These are phyloP conservation scores for Hypoxylon sp. DNA, from an alignment of 2,329 filamentous ascomycete species.

Conservation along the genomic window DNA sequence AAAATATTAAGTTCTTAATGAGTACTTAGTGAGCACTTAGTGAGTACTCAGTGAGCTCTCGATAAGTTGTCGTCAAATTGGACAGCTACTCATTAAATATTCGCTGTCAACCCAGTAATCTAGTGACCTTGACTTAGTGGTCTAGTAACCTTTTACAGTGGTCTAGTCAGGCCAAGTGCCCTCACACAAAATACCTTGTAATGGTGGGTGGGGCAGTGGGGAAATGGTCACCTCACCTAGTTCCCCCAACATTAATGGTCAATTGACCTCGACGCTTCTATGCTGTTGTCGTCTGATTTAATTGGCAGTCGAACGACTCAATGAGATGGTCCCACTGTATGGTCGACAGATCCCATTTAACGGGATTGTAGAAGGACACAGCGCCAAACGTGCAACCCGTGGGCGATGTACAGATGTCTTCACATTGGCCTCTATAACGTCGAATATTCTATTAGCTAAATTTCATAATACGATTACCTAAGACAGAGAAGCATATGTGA, in stretches of 20 bases:
- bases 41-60: too few relatives aligned
- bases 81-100: too few relatives aligned
- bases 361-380: conserved; percentile 61
- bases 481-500: conserved; percentile 1
- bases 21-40: too few relatives aligned
- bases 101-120: too few relatives aligned
- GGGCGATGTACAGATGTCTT: conserved; percentile 64
- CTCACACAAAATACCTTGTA: too few relatives aligned
- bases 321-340: conserved; percentile 63
- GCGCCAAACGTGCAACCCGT: conserved; percentile 68
- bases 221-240: too few relatives aligned
- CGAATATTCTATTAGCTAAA: conserved; percentile 15
- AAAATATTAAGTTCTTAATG: too few relatives aligned
- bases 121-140: too few relatives aligned
- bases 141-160: too few relatives aligned
- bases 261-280: conserved; percentile 17
- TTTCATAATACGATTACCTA: not conserved
- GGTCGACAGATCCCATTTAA: conserved; percentile 64
- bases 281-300: conserved; percentile 49
- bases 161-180: too few relatives aligned
- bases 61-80: too few relatives aligned
- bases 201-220: too few relatives aligned
- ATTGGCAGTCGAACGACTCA: conserved; percentile 57
- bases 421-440: conserved; percentile 57
- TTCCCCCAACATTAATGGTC: not conserved